Base-by-base conservation (phyloP, 495 filamentous ascomycete genomes). In the Xylaria acuta region DNA sequence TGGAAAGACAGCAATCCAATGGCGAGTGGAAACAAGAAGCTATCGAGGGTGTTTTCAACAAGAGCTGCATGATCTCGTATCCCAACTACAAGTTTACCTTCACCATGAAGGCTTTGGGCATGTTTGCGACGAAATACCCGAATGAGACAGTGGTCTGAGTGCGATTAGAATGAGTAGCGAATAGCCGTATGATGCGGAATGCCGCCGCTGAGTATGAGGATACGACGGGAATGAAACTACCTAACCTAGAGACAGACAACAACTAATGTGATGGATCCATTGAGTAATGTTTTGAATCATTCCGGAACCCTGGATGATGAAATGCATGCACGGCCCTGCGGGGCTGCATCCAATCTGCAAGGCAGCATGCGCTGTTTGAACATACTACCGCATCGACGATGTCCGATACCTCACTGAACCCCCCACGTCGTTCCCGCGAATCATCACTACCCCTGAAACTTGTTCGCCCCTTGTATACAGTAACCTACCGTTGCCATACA, bases 51-150 rank as follows among this genome's bases (percentile, higher is more conserved):
- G 96, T 99, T 16, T 99, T 99, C 84, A 99, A 99, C 82, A 97
- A 98, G 84, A 97, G 90, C 77, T 98, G 96, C 82, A 98, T 98
- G 95, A 99, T 99, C 69, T 96, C 95, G 5, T 99, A 99, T 78
- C 96, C 96, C 70, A 99, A 99, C 83, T 99, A 99, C 86, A 99
- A 99, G 85, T 95, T 97, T 81, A 92, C 91, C 66, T 99, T 98
- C 81, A 91, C 96, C 8, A 94, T 98, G 75, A 97, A 95, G 76
- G 96, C 96, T 6, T 79, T 99, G 38, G 96, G 96, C 11, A 90
- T 97, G 88, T 99, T 91, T 84, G 91, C 92, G 20, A 88, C 82
- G 76, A 88, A 85, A 71, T 97, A 92, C 74, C 93, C 93, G 3
- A 86, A 95, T 72, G 85, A 89, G 70, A 87, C 71, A 60, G 78